Evolutionary conservation across 208 protist genomes (phyloP).

Genomic region (Giardia muris): DNA sequence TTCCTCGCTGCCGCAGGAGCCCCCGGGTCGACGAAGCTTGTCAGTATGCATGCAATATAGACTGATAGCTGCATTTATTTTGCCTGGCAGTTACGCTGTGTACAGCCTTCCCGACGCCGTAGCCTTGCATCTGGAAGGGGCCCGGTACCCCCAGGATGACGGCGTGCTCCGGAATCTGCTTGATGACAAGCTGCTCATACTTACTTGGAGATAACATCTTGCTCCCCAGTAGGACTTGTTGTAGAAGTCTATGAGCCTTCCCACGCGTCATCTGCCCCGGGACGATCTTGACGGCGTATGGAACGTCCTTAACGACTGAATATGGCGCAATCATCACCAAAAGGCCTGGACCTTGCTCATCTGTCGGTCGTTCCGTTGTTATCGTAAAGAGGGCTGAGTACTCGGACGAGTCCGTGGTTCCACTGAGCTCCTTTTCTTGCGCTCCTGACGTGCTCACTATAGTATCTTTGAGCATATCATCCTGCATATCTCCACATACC

Average conservation of each 20-base stretch:
- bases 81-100: no score
- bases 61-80: no score
- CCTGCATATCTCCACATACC: background rate
- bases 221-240: background rate
- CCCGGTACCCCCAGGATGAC: background rate
- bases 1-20: background rate
- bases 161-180: slow-evolving; percentile 4
- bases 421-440: no score
- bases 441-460: background rate
- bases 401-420: background rate
- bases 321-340: background rate
- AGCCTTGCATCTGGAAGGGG: background rate
- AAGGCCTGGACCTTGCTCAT: background rate
- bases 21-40: no score
- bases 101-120: no score
- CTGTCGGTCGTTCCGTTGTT: background rate
- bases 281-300: background rate
- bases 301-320: background rate
- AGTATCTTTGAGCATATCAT: background rate
- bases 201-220: background rate
- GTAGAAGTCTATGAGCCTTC: background rate
- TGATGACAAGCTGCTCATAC: background rate
- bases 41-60: no score
- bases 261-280: background rate
- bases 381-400: background rate